These are phyloP conservation scores for Raphanus sativus DNA, from an alignment of 345 rosid species.

Conservation along the genomic window DNA sequence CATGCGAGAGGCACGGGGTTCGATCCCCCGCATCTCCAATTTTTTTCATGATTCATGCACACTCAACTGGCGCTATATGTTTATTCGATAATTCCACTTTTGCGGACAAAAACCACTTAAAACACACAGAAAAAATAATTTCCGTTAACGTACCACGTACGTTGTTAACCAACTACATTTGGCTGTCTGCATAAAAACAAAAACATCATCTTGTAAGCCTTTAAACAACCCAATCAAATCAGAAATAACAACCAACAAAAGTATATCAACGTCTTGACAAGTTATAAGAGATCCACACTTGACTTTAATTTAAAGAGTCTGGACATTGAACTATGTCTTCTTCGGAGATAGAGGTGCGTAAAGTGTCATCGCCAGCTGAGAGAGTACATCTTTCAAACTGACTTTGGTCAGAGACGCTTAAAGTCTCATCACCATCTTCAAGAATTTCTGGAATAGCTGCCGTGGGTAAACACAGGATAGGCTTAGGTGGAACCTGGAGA, in stretches of 20 bases:
- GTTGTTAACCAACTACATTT: neutral
- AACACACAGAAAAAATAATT: no score
- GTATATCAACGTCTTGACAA: neutral
- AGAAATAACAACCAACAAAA: neutral
- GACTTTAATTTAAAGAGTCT: neutral
- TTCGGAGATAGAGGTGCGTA: neutral
- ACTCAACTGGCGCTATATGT: neutral
- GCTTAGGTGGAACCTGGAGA: neutral
- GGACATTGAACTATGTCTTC: neutral
- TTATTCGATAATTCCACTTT: neutral
- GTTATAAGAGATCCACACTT: neutral
- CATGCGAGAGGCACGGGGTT: constrained; percentile 95
- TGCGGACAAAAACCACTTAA: neutral
- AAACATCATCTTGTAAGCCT: neutral
- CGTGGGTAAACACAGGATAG: neutral
- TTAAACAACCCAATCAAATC: neutral
- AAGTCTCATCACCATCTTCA: neutral
- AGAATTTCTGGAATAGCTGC: neutral
- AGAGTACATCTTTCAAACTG: neutral
- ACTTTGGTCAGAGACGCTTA: neutral
- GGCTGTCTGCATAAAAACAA: neutral
- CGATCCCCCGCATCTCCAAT: constrained; percentile 87
- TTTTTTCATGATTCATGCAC: neutral
- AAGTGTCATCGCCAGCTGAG: neutral
- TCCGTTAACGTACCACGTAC: no score